Base-by-base conservation (phyloP, 2,329 filamentous ascomycete genomes). In the Exophiala calicioides region DNA sequence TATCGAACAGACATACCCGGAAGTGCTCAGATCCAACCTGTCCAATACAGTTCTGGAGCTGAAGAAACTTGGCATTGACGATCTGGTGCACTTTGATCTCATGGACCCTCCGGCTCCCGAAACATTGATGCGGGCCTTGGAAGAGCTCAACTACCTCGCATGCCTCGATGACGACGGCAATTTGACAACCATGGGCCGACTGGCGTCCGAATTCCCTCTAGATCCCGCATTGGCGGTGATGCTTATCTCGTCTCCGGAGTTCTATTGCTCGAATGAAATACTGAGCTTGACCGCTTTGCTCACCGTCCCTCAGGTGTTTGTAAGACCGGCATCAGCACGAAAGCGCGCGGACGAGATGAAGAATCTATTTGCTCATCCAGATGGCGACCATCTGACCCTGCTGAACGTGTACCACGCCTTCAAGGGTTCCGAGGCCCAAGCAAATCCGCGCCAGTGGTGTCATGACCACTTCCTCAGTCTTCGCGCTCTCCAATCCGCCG, bases 261-360 rank as follows among this genome's bases (percentile, higher is more conserved):
- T 98, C 70, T 95, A 93, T 73, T 98, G 93, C 77, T 95, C 90
- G 34, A 97, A 97, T 69, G 93, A 98, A 74, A 93, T 98, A 30
- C 79, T 98, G 10, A 97, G 93, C 31, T 86, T 98, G 60, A 95
- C 90, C 1, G 86, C 93, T 1, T 80, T 98, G 8, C 81, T 98
- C 15, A 97, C 91, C 0, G 93, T 97, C 8, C 93, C 93, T 0
- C 88, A 96, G 65, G 82, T 97, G 50, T 98, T 95, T 65, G 81
- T 95, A 21, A 88, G 93, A 6, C 93, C 93, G 1, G 86, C 87
- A 37, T 82, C 80, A 61, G 85, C 88, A 58, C 84, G 90, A 52
- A 94, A 95, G 72, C 85, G 88, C 34, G 93, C 93, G 35, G 93
- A 98, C 65, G 90, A 96, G 68, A 97, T 97, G 90, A 98, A 98